Conservation (phyloP, 1,139 yeast genomes). For the Pichia sp. region DNA sequence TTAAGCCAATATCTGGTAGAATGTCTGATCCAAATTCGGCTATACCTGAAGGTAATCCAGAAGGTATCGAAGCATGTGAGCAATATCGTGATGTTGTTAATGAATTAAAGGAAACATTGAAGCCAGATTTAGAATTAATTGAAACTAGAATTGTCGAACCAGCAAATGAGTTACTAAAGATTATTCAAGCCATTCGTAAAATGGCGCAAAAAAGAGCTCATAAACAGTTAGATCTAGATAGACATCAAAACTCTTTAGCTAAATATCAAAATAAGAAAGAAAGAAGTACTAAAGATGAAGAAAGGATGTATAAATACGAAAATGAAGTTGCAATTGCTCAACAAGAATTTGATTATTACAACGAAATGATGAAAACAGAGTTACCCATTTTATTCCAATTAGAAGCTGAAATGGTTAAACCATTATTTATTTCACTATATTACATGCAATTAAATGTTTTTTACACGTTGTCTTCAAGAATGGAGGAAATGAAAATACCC, state of each 20-base stretch:
- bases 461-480: slow-evolving; percentile 80
- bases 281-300: slow-evolving; percentile 73
- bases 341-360: slow-evolving; percentile 93
- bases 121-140: slow-evolving; percentile 90
- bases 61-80: slow-evolving; percentile 90
- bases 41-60: slow-evolving; percentile 89
- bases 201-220: slow-evolving; percentile 95
- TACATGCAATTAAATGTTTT: slow-evolving; percentile 97
- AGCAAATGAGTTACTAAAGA: slow-evolving; percentile 80
- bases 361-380: slow-evolving; percentile 87
- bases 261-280: slow-evolving; percentile 81
- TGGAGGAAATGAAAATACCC: slow-evolving; percentile 96
- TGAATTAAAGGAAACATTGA: slow-evolving; percentile 75
- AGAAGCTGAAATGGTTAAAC: slow-evolving; percentile 88
- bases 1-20: slow-evolving; percentile 91
- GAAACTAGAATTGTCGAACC: slow-evolving; percentile 87
- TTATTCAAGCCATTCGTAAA: slow-evolving; percentile 76
- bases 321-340: slow-evolving; percentile 86
- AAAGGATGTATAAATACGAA: slow-evolving; percentile 79
- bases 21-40: slow-evolving; percentile 82
- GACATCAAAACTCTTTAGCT: slow-evolving; percentile 62
- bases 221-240: slow-evolving; percentile 88
- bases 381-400: slow-evolving; percentile 79
- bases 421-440: slow-evolving; percentile 87
- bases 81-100: slow-evolving; percentile 83